These are phyloP conservation scores for Coelastrella sp. DNA, from an alignment of 139 green algal species.

Conservation along the genomic window DNA sequence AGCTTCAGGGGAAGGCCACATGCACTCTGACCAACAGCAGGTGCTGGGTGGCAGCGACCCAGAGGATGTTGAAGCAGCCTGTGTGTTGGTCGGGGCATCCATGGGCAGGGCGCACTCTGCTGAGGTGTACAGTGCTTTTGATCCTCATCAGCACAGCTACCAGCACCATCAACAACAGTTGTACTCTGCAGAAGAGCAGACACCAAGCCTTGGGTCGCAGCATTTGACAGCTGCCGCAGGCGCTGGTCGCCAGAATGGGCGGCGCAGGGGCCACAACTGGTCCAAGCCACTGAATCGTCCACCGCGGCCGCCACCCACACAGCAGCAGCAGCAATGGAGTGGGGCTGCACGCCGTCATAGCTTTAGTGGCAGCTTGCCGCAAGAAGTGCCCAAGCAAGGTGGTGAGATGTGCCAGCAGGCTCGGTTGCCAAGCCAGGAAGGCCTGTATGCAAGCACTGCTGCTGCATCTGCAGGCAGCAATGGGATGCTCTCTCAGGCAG, in stretches of 20 bases:
- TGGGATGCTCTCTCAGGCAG: too few relatives aligned
- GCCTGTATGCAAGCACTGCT: neutral
- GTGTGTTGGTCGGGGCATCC: slow-evolving; percentile 33
- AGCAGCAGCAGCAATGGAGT: neutral
- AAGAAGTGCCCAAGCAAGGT: neutral
- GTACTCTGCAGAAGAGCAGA: neutral
- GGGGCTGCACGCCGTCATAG: neutral
- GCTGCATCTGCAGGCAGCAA: neutral
- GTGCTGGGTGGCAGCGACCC: slow-evolving; percentile 24
- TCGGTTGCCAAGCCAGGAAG: neutral
- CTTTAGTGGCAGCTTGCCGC: neutral
- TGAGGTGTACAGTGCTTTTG: slow-evolving; percentile 9
- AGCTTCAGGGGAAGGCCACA: neutral
- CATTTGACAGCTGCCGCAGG: neutral
- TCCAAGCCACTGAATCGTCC: slow-evolving; percentile 35
- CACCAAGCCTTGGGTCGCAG: neutral
- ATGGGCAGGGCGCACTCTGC: slow-evolving; percentile 31
- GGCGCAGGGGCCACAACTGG: slow-evolving; percentile 38
- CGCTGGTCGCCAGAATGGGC: neutral
- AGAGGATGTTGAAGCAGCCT: slow-evolving; percentile 39
- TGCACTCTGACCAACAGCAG: slow-evolving; percentile 20
- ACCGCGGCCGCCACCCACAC: slow-evolving; percentile 11
- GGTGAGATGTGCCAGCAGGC: neutral
- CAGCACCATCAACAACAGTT: neutral
- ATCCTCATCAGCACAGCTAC: neutral